Evolutionary conservation across 495 filamentous ascomycete species (phyloP), one percentile per base, ranked within the genome.

Genomic region (Thermothielavioides terrestris): DNA sequence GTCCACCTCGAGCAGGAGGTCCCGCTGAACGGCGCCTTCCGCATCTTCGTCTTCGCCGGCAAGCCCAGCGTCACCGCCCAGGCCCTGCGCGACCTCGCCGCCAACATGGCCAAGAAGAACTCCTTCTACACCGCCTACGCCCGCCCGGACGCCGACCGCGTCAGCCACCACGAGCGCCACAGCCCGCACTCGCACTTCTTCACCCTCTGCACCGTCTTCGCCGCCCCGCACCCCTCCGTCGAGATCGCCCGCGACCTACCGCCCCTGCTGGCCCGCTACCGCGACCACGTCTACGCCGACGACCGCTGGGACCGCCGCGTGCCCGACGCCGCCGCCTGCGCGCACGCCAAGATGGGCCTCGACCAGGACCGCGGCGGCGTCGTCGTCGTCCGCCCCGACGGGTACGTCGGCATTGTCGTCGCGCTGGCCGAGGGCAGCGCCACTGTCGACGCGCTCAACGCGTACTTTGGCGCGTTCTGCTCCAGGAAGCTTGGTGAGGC

Each of bases 1-100:
- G 86, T 91, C 12, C 84, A 92, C 56, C 69, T 94, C 32, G 89
- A 94, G 68, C 88, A 95, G 66, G 86, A 90, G 52, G 74, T 94
- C 42, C 89, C 89, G 0, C 72, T 87, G 43, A 94, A 94, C 66
- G 88, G 89, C 47, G 81, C 88, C 9, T 94, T 89, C 77, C 79
- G 88, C 27, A 76, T 95, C 58, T 94, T 86, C 59, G 61, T 95
- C 53, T 92, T 94, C 58, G 86, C 79, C 35, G 89, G 89, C 50
- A 77, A 76, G 26, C 85, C 83, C 47, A 54, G 65, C 10, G 66
- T 68, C 43, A 83, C 79, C 15, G 65, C 69, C 48, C 71, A 69
- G 46, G 86, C 88, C 4, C 68, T 94, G 28, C 56, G 70, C 15
- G 86, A 89, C 62, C 72, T 94, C 35, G 82, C 82, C 8, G 64